Conservation (phyloP, 371 early-diverging fungal genomes). For the Actinomucor elegans region DNA sequence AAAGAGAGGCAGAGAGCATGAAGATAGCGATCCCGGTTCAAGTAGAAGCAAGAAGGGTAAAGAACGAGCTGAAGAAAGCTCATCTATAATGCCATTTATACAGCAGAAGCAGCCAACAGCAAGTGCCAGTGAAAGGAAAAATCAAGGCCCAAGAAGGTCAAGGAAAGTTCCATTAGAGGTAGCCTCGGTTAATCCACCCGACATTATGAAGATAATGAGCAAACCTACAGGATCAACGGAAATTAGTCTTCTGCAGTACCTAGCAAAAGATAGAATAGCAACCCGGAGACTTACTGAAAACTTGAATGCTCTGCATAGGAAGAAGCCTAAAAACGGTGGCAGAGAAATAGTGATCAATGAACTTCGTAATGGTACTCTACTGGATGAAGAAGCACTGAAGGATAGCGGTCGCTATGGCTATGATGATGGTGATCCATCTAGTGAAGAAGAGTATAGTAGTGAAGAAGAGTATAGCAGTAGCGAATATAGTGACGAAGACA, state of each 20-base stretch:
- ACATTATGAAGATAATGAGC: not conserved
- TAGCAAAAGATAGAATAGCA: not conserved
- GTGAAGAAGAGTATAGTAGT: not conserved
- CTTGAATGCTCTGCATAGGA: not conserved
- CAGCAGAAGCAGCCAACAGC: not conserved
- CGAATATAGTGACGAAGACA: not conserved
- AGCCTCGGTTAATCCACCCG: slow-evolving; percentile 4
- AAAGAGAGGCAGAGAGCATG: not conserved
- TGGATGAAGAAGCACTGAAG: not conserved
- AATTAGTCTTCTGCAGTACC: too few relatives aligned
- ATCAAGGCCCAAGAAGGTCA: not conserved
- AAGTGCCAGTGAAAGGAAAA: not conserved
- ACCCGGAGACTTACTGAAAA: not conserved
- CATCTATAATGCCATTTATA: not conserved
- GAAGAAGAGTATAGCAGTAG: not conserved
- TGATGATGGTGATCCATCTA: not conserved
- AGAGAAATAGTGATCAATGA: not conserved
- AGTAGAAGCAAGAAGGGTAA: not conserved
- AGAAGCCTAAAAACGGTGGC: not conserved
- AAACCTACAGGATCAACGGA: not conserved
- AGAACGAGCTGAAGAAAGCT: not conserved
- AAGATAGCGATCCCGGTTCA: not conserved
- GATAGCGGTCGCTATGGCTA: too few relatives aligned
- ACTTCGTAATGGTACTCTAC: not conserved
- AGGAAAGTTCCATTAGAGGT: not conserved